A percentile compares a stretch with the other conserved stretches of the same genome.
phyloP scores from a whole-genome alignment of 805 yeast species.

The Barnettozyma botsteinii region DNA sequence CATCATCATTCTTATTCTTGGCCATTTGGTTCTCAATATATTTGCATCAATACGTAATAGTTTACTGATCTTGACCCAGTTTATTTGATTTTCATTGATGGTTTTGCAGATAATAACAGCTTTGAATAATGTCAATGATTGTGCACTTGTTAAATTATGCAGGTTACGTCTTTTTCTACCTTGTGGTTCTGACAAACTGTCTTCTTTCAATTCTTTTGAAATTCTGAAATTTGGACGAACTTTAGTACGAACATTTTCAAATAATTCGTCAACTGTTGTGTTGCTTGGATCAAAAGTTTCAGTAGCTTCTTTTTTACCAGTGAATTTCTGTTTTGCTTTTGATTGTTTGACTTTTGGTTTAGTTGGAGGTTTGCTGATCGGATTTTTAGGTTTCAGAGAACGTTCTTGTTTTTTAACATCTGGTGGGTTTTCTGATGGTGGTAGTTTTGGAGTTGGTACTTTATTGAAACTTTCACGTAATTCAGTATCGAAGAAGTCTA shows the following conservation, averaged over 20 bases:
- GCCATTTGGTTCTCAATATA: constrained; percentile 62
- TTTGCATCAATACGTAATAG: constrained; percentile 41
- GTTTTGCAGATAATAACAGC: constrained; percentile 65
- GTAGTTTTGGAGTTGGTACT: constrained; percentile 1
- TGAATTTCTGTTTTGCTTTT: not conserved
- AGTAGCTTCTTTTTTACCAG: constrained; percentile 5
- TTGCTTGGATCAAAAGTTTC: constrained; percentile 5
- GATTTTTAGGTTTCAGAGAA: constrained; percentile 1
- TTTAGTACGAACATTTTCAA: constrained; percentile 7
- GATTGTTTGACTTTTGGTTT: not conserved
- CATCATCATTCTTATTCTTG: constrained; percentile 51
- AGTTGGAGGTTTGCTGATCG: not conserved
- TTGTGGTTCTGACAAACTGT: not conserved
- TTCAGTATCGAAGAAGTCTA: constrained; percentile 25
- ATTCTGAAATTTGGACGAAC: constrained; percentile 4
- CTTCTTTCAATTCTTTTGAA: constrained; percentile 1
- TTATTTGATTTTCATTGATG: constrained; percentile 48
- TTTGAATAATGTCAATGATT: constrained; percentile 39
- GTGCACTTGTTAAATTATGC: constrained; percentile 15
- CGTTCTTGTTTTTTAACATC: constrained; percentile 1
- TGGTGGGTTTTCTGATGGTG: not conserved
- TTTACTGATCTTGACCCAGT: constrained; percentile 56
- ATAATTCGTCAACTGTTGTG: constrained; percentile 4
- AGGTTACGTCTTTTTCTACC: constrained; percentile 18
- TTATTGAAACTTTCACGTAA: constrained; percentile 16